A percentile compares a stretch with the other conserved stretches of the same genome.
These are phyloP conservation scores for Xylariales sp. DNA, from an alignment of 2,329 filamentous ascomycete genomes.

Conservation along the genomic window DNA sequence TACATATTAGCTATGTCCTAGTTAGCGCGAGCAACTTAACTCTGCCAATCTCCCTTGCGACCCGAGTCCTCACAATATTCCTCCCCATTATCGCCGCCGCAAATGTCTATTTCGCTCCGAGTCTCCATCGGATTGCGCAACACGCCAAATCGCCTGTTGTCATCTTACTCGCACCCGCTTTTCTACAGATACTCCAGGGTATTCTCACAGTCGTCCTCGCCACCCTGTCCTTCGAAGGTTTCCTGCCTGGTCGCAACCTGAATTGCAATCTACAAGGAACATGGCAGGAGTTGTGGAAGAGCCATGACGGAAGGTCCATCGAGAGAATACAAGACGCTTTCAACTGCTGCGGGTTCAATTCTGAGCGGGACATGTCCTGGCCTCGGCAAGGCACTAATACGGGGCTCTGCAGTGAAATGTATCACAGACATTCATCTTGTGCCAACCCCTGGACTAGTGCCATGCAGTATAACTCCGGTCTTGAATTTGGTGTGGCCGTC, in stretches of 20 bases:
- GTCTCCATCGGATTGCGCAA: slow-evolving; percentile 10
- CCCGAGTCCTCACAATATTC: slow-evolving; percentile 23
- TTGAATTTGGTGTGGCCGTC: slow-evolving; percentile 51
- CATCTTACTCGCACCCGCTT: slow-evolving; percentile 23
- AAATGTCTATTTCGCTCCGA: slow-evolving; percentile 20
- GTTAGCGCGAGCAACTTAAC: slow-evolving; percentile 23
- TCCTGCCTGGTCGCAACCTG: slow-evolving; percentile 27
- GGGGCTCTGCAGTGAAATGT: slow-evolving; percentile 40
- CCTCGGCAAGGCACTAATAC: slow-evolving; percentile 34
- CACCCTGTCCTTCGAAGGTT: slow-evolving; percentile 32
- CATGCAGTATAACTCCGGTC: slow-evolving; percentile 47
- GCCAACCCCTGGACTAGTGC: slow-evolving; percentile 50
- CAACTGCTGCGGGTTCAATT: slow-evolving; percentile 61
- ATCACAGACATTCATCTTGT: slow-evolving; percentile 44
- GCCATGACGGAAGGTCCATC: slow-evolving; percentile 46
- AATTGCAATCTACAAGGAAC: slow-evolving; percentile 50
- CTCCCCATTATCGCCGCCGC: slow-evolving; percentile 23
- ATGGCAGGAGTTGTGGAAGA: slow-evolving; percentile 52
- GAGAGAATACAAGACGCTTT: slow-evolving; percentile 60
- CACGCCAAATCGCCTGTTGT: slow-evolving; percentile 2
- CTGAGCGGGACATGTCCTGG: slow-evolving; percentile 54
- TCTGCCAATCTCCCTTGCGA: slow-evolving; percentile 24
- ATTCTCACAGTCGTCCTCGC: slow-evolving; percentile 39
- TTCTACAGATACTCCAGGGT: slow-evolving; percentile 38
- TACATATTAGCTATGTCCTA: slow-evolving; percentile 21